Evolutionary conservation across 1,139 yeast genomes (phyloP), one percentile per base, ranked within the genome.

Genomic region (Yamadazyma blattariae): DNA sequence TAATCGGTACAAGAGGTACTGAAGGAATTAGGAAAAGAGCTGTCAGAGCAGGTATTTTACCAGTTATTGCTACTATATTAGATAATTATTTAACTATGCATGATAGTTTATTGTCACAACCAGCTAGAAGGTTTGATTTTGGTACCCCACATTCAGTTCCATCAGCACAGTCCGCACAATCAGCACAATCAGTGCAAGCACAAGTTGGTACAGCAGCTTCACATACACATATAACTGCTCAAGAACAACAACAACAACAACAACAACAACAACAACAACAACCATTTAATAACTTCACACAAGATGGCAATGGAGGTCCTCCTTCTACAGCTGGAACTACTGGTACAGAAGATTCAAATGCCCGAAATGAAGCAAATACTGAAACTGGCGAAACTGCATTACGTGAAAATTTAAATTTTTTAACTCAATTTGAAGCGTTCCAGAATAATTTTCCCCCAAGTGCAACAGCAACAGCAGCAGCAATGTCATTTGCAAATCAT

Each of bases 1-100:
- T 89, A 41, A 78, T 92, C 19, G 96, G 97, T 12, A 90, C 97
- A 1, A 71, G 97, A 47, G 98, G 98, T 21, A 80, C 95, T 1
- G 97, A 90, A 57, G 68, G 70, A 38, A 86, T 89, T 33, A 71
- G 98, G 32, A 81, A 83, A 48, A 79, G 92, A 48, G 87, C 92
- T 7, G 96, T 89, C 6, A 82, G 84, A 46, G 95, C 97, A 2
- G 97, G 97, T 3, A 80, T 90, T 40, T 72, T 92, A 26, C 97
- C 97, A 2, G 79, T 92, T 7, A 77, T 92, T 36, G 95, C 96
- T 37, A 90, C 98, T 0, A 84, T 92, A 5, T 68, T 92, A 48
- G 97, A 92, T 58, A 90, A 89, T 59, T 89, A 84, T 56, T 65
- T 84, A 35, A 57, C 69, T 7, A 48, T 70, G 13, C 70, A 71